These are phyloP conservation scores for Debaryomyces coudertii DNA, from an alignment of 1,139 yeast species.

Conservation along the genomic window DNA sequence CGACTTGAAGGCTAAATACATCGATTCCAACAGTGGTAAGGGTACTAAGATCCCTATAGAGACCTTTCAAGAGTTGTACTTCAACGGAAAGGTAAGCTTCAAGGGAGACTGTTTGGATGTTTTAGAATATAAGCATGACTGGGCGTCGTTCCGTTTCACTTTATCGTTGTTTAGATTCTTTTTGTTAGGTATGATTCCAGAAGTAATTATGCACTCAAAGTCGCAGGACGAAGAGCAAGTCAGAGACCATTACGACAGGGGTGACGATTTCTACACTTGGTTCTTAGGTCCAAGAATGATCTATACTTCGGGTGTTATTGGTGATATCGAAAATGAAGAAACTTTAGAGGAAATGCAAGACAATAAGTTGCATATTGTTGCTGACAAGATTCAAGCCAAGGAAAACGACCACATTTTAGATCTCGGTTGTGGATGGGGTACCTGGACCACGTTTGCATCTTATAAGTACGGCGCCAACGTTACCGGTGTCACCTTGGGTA, in stretches of 20 bases:
- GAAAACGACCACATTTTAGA: constrained; percentile 78
- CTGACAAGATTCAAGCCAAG: constrained; percentile 79
- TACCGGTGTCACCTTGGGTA: constrained; percentile 89
- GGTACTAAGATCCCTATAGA: constrained; percentile 86
- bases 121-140: constrained; percentile 86
- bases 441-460: constrained; percentile 83
- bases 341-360: constrained; percentile 87
- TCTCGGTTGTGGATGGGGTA: constrained; percentile 97
- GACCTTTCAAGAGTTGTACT: constrained; percentile 87
- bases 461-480: constrained; percentile 82
- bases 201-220: constrained; percentile 86
- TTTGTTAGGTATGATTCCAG: constrained; percentile 89
- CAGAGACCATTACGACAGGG: constrained; percentile 94
- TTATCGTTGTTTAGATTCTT: constrained; percentile 77
- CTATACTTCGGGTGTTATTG: constrained; percentile 84
- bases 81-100: constrained; percentile 81
- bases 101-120: constrained; percentile 87
- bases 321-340: constrained; percentile 73
- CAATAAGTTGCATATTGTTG: constrained; percentile 83
- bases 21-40: constrained; percentile 54
- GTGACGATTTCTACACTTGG: constrained; percentile 94
- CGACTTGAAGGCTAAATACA: constrained; percentile 70
- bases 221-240: constrained; percentile 97
- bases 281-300: constrained; percentile 94
- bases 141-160: constrained; percentile 86